These are phyloP conservation scores for Phytophthora hibernalis DNA, from an alignment of 352 stramenopile genomes.

Conservation along the genomic window DNA sequence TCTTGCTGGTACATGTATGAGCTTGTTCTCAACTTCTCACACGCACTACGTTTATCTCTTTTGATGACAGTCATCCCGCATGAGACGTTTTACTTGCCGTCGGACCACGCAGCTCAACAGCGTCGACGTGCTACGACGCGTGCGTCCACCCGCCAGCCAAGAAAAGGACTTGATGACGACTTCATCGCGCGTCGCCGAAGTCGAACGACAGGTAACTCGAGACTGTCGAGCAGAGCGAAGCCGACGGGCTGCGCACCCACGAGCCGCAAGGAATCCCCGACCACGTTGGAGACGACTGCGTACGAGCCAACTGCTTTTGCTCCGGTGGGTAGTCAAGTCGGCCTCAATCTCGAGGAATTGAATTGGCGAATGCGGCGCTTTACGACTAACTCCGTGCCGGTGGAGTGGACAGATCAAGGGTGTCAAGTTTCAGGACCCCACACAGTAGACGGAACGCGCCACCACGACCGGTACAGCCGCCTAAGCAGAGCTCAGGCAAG, in stretches of 20 bases:
- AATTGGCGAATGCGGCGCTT: constrained; percentile 44
- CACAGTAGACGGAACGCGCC: constrained; percentile 21
- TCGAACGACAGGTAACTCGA: constrained; percentile 37
- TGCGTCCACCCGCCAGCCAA: constrained; percentile 14
- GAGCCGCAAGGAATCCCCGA: constrained; percentile 15
- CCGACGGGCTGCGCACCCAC: constrained; percentile 21
- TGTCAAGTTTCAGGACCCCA: constrained; percentile 18
- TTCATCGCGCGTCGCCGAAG: constrained; percentile 28
- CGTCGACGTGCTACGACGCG: constrained; percentile 32
- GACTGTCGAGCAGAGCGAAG: constrained; percentile 30
- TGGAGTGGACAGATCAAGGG: constrained; percentile 24
- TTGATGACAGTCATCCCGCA: constrained; percentile 29
- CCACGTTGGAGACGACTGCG: constrained; percentile 10
- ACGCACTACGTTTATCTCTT: constrained; percentile 2
- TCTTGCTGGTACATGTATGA: neutral
- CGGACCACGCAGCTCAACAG: constrained; percentile 24
- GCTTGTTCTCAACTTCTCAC: neutral
- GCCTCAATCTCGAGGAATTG: constrained; percentile 42
- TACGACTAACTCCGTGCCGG: constrained; percentile 42
- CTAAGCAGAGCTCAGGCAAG: constrained; percentile 3
- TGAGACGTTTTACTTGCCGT: constrained; percentile 35
- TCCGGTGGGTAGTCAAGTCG: constrained; percentile 36
- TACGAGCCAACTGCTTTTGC: constrained; percentile 19
- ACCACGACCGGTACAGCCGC: constrained; percentile 16
- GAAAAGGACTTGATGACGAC: constrained; percentile 11